A percentile compares a stretch with the other conserved stretches of the same genome.
phyloP scores from a whole-genome alignment of 2,329 filamentous ascomycete genomes.

The Metarhizium humberi region DNA sequence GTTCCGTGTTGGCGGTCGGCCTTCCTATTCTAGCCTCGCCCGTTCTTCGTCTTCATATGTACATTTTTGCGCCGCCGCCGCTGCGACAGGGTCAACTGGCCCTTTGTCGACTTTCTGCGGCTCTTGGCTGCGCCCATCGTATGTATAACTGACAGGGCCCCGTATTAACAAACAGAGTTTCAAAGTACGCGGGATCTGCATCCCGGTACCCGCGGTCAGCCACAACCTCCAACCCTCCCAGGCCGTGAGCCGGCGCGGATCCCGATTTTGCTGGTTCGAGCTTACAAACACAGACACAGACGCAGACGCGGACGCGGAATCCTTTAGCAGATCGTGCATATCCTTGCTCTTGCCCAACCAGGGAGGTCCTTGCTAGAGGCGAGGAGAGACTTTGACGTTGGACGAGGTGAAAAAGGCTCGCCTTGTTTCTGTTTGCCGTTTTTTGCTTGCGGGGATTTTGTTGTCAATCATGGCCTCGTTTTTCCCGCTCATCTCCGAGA shows the following conservation, averaged over 20 bases:
- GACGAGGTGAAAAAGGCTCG: too few species aligned
- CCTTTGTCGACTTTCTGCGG: too few species aligned
- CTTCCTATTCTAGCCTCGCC: slow-evolving; percentile 10
- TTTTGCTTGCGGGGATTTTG: neutral
- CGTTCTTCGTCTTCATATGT: neutral
- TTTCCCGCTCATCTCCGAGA: slow-evolving; percentile 45
- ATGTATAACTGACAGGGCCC: too few species aligned
- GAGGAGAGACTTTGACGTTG: too few species aligned
- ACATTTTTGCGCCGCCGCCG: neutral
- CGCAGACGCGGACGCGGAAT: neutral
- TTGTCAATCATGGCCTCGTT: slow-evolving; percentile 37
- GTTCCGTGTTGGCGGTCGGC: slow-evolving; percentile 8
- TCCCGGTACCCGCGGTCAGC: neutral
- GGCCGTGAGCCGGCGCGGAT: neutral
- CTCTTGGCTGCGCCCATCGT: too few species aligned
- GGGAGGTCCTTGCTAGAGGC: too few species aligned
- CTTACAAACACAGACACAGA: neutral
- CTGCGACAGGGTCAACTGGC: neutral
- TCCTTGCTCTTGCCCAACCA: neutral
- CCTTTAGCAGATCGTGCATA: neutral
- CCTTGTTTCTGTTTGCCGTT: neutral
- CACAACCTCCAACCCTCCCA: neutral
- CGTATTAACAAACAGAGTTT: neutral
- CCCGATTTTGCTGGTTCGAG: neutral
- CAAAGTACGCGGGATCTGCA: neutral